Base-by-base conservation (phyloP, 176 grass and related monocot species). In the Oryza meridionalis region DNA sequence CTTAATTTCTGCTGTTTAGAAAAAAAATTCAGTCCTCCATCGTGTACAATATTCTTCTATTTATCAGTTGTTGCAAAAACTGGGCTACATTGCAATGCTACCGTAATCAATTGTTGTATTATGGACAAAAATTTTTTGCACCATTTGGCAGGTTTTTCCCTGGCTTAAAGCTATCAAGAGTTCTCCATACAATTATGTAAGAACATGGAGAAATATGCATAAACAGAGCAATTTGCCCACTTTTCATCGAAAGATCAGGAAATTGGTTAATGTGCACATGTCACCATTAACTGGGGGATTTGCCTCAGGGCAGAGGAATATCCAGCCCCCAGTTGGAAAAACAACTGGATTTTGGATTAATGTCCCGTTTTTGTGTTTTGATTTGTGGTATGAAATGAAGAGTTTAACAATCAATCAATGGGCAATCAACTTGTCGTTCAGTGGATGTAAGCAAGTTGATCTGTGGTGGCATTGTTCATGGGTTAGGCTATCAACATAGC, bases 41-140 rank as follows among this genome's bases (percentile, higher is more conserved):
- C 29, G 74, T 82, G 84, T 82, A 69, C 25, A 61, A 64, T 71
- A 71, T 27, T 77, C 11, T 46, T 33, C 9, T 59, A 80, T 59
- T 22, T 49, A 76, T 55, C 6, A 15, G 6, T 49, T 70, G 16
- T 70, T 71, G 71, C 27, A 77, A 67, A 67, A 80, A 33, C 3
- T 26, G 35, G 4, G 9, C 2, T 72, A 27, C 25, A 31, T 78
- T 61, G 10, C 15, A 15, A 73, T 61, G 14, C 72, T 66, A 67
- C 24, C 31, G 31, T 51, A 59, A 81, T 33, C 13, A 47, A 40
- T 10, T 21, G 9, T 2, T 55, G 61, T 71, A 59, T 38, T 8
- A 73, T 35, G 12, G 83, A 78, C 31, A 47, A 59, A 3, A 40
- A 80, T 49, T 40, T 80, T 38, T 50, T 84, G 44, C 0, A 8